Base-by-base conservation (phyloP, 495 filamentous ascomycete species). In the Rusavskia elegans region DNA sequence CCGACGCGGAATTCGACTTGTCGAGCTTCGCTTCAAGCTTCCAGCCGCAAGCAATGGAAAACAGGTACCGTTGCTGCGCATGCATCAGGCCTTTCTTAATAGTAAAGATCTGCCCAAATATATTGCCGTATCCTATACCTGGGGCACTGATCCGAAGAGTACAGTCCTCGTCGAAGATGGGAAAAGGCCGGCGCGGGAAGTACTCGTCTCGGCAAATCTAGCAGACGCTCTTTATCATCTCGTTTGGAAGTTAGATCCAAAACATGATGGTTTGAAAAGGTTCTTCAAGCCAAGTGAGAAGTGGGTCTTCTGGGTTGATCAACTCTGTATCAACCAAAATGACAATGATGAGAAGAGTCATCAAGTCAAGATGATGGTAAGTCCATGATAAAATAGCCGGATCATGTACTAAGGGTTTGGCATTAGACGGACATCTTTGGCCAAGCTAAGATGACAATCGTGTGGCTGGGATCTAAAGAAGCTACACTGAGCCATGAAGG, bases 101-200 rank as follows among this genome's bases (percentile, higher is more conserved):
- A 1, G 4, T 2, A 11, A 42, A 19, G 8, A 42, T 11, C 5
- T 21, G n/a, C 21, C 45, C 6, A 13, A 36, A 9, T 50, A 50
- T 16, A 20, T 6, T n/a, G 48, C 48, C 13, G 10, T 50, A 20
- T 50, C 48, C 48, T 50, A 50, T 23, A 50, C 48, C 32, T 50
- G 48, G 48, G 48, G 48, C 35, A 11, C 23, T 19, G 21, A 1
- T 42, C 39, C 1, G 6, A 1, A 42, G 3, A 19, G 20, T 11
- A 17, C 10, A n/a, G 39, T 19, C 14, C 39, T 42, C 4, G 3
- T 42, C n/a, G n/a, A 42, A 42, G 11, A 42, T 6, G 39, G 19
- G 39, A 14, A 42, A 17, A 42, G 1, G 39, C 11, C 39, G 20
- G 39, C 39, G 1, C 39, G 39, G 8, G 39, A 42, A 11, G 35